These are phyloP conservation scores for Capniomyces stellatus DNA, from an alignment of 371 early-diverging fungal species.

Conservation along the genomic window DNA sequence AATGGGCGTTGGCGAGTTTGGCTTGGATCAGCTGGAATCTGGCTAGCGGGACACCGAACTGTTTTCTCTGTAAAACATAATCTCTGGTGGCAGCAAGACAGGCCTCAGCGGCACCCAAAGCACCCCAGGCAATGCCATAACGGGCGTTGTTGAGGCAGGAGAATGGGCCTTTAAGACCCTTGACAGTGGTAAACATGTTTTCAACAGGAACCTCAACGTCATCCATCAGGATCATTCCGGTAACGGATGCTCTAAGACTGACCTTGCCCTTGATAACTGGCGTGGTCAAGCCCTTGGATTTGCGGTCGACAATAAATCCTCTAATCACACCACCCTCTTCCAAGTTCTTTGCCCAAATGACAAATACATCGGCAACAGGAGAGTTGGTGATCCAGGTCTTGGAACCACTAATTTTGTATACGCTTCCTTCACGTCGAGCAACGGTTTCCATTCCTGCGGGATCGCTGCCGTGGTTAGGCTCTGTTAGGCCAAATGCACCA, in stretches of 20 bases:
- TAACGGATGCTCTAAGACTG: slow-evolving; percentile 82
- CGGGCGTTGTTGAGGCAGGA: slow-evolving; percentile 96
- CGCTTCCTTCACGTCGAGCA: slow-evolving; percentile 36
- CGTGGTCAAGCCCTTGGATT: slow-evolving; percentile 55
- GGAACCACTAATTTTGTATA: slow-evolving; percentile 72
- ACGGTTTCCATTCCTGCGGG: slow-evolving; percentile 86
- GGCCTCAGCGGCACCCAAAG: slow-evolving; percentile 88
- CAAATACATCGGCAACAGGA: slow-evolving; percentile 93
- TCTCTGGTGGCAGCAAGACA: slow-evolving; percentile 79
- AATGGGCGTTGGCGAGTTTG: slow-evolving; percentile 88
- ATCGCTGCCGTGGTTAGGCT: slow-evolving; percentile 97
- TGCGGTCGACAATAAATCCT: slow-evolving; percentile 87
- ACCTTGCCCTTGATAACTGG: slow-evolving; percentile 91
- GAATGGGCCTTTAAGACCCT: slow-evolving; percentile 92
- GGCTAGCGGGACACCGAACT: slow-evolving; percentile 89
- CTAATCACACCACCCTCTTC: slow-evolving; percentile 72
- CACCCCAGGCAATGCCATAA: slow-evolving; percentile 95
- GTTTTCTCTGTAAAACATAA: slow-evolving; percentile 77
- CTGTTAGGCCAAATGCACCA: slow-evolving; percentile 91
- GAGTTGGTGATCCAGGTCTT: slow-evolving; percentile 99
- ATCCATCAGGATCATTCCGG: slow-evolving; percentile 98
- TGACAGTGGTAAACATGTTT: slow-evolving; percentile 72
- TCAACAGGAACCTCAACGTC: slow-evolving; percentile 81
- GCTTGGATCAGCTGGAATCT: slow-evolving; percentile 90
- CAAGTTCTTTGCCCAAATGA: slow-evolving; percentile 89